Base-by-base conservation (phyloP, 495 filamentous ascomycete genomes). In the Hamigera avellanea region DNA sequence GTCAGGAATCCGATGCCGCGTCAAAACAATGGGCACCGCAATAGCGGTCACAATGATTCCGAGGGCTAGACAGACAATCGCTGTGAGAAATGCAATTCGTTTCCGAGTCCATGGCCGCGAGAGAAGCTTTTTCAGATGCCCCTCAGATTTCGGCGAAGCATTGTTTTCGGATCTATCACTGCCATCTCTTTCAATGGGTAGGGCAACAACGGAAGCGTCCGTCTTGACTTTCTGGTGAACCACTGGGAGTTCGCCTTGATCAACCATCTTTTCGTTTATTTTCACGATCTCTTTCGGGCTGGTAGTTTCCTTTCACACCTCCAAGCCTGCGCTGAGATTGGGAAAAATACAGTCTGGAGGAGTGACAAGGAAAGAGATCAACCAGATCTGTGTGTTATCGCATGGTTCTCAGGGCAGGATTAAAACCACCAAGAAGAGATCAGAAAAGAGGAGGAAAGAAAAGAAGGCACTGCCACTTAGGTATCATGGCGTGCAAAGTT, bases 21-120 rank as follows among this genome's bases (percentile, higher is more conserved):
- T 48, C 19, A 46, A 31, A 8, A 39, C 39, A 16, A 54, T 36
- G 1, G 51, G 45, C 8, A 54, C 42, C 7, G 43, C 38, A 25
- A 54, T 47, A 30, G 45, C 27, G 2, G 50, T 33, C 13, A 38
- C 43, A 10, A 49, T 33, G 4, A 54, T 3, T 15, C 23, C 35
- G 8, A 46, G 9, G n/a, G 29, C 37, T 15, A 53, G 21, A 16
- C 41, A 35, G 6, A 23, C 40, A 3, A 53, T 19, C 6, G 19
- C 37, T 19, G 40, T 36, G 3, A 48, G 21, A 4, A 46, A 35
- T 2, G 31, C 34, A 8, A 46, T 41, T 12, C 39, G 27, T 29
- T 40, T 23, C 17, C 33, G 33, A 16, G 37, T 44, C 42, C 45
- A 52, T 8, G 48, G 42, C 32, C 35, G 39, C 27, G 14, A 6